Base-by-base conservation (phyloP, 1,284 basidiomycete species). In the Ustilago bromivora region DNA sequence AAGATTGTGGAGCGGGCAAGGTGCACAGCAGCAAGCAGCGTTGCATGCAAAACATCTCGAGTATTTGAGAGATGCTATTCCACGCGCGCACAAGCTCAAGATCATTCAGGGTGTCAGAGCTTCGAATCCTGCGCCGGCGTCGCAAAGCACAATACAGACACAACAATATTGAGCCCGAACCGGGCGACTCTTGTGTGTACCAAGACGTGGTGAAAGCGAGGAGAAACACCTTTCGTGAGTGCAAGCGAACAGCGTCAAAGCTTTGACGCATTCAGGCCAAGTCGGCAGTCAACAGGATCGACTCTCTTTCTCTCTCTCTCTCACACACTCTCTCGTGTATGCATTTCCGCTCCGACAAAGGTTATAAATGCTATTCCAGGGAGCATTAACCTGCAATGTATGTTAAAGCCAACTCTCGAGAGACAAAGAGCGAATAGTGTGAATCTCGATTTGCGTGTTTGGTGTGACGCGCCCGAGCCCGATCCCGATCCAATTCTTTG, bases 21-120 rank as follows among this genome's bases (percentile, higher is more conserved):
- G 94, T 2, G 91, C 92, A 76, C 89, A 91, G 1, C 94, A 96
- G 84, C 94, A 95, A 82, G 90, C 89, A 46, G 94, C 94, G 79
- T 86, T 97, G 64, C 89, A 94, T 66, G 88, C 90, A 43, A 98
- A 97, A 85, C 95, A 98, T 82, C 90, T 92, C 4, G 94, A 96
- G 76, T 98, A 96, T 86, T 88, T 98, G 53, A 88, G 91, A 53
- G 95, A 97, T 36, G 58, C 67, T 17, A 71, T 82, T 2, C 72
- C 81, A 13, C 54, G 63, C 1, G 32, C 59, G 36, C 81, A 82
- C 67, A 82, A 80, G 58, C 71, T 82, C 54, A 78, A 78, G 46
- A 66, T 81, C 64, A 69, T 79, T 51, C 71, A 76, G 28, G 69
- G 69, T 28, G 57, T 76, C 13, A 46, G 72, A 57, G 62, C 76